phyloP scores from a whole-genome alignment of 352 stramenopile species.

The Thalassiosira hispida region DNA sequence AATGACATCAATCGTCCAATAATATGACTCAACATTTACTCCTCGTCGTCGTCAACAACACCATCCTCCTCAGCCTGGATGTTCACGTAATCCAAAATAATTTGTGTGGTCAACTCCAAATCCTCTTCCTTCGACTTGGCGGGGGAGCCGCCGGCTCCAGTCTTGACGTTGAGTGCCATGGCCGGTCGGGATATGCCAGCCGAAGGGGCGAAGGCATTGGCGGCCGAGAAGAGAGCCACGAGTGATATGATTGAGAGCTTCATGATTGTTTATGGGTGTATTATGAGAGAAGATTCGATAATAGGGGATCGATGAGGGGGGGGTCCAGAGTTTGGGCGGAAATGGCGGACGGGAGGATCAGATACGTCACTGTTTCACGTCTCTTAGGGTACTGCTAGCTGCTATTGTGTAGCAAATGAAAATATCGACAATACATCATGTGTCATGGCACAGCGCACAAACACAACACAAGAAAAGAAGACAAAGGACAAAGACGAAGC shows the following conservation, averaged over 20 bases:
- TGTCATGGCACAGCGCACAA: background rate
- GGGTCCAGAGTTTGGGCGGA: background rate
- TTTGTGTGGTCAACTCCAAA: constrained; percentile 35
- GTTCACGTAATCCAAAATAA: constrained; percentile 47
- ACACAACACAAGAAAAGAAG: too few relatives aligned
- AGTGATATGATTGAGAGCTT: constrained; percentile 39
- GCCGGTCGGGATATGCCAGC: constrained; percentile 8
- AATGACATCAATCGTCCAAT: too few relatives aligned
- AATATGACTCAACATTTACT: constrained; percentile 46
- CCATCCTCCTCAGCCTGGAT: constrained; percentile 9
- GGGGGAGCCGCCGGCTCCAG: constrained; percentile 17
- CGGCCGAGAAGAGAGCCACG: constrained; percentile 29
- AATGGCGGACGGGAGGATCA: background rate
- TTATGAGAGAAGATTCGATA: background rate
- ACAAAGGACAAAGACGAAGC: background rate
- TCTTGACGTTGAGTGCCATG: constrained; percentile 7
- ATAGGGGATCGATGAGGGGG: too few relatives aligned
- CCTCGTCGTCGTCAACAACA: constrained; percentile 31
- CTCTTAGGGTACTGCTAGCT: too few relatives aligned
- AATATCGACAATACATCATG: too few relatives aligned
- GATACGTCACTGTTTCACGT: too few relatives aligned
- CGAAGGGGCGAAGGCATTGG: constrained; percentile 21
- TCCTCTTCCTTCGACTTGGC: constrained; percentile 43
- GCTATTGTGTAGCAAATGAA: too few relatives aligned
- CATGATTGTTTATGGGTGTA: constrained; percentile 22